A percentile compares a stretch with the other conserved stretches of the same genome.
Evolutionary conservation across 331 rosid species (phyloP).

Genomic region (Telfairia occidentalis): DNA sequence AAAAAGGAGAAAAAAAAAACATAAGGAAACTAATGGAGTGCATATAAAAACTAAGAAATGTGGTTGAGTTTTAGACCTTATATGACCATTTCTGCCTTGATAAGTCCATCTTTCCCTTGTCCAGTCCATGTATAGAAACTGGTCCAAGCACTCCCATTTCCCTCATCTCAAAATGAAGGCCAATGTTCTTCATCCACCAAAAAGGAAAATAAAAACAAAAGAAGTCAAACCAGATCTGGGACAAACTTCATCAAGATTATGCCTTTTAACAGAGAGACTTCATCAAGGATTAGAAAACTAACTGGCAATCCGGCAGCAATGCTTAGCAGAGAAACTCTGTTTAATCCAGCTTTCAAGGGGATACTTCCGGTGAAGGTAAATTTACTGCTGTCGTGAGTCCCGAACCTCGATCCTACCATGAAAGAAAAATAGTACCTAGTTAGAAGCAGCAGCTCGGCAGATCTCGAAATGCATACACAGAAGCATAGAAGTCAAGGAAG

Average conservation of each 20-base stretch:
- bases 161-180: constrained; percentile 68
- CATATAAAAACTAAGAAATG: background rate
- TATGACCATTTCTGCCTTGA: constrained; percentile 94
- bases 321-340: constrained; percentile 73
- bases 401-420: constrained; percentile 9
- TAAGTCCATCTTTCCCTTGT: constrained; percentile 75
- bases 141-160: constrained; percentile 93
- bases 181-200: constrained; percentile 6
- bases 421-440: background rate
- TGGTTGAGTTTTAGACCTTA: constrained; percentile 44
- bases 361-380: constrained; percentile 22
- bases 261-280: no score
- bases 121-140: constrained; percentile 55
- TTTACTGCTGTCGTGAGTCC: constrained; percentile 7
- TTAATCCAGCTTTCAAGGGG: constrained; percentile 62
- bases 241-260: background rate
- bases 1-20: background rate
- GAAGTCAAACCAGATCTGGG: background rate
- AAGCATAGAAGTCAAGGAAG: background rate
- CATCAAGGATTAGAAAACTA: constrained; percentile 14
- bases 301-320: constrained; percentile 97
- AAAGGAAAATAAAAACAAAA: background rate
- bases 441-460: background rate
- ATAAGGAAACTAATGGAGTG: background rate
- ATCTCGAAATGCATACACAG: background rate